A percentile compares a stretch with the other conserved stretches of the same genome.
These are phyloP conservation scores for Hygrophila difformis DNA, from an alignment of 257 asterid genomes.

Conservation along the genomic window DNA sequence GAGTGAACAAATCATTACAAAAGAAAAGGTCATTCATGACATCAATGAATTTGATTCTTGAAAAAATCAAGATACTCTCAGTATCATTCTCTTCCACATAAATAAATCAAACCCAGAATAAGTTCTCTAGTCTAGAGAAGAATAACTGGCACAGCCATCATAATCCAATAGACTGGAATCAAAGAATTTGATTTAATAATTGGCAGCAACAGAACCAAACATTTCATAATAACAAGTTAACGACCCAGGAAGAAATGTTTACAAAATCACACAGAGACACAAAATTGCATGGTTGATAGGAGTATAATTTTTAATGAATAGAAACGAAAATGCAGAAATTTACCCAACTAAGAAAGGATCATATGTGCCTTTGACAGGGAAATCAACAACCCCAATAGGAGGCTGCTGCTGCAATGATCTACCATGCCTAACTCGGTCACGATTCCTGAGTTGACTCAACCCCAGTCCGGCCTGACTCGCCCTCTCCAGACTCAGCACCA, in stretches of 20 bases:
- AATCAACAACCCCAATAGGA: conserved; percentile 59
- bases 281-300: too few relatives aligned
- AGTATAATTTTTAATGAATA: too few relatives aligned
- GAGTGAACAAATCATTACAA: neutral
- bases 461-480: conserved; percentile 58
- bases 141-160: neutral
- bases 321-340: neutral
- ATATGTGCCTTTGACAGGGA: conserved; percentile 75
- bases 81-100: neutral
- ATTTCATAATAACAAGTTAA: neutral
- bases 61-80: conserved; percentile 5
- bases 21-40: neutral
- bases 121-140: neutral
- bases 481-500: conserved; percentile 57
- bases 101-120: neutral
- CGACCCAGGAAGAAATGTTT: conserved; percentile 4
- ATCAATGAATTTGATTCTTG: conserved; percentile 10
- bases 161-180: neutral
- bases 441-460: conserved; percentile 63
- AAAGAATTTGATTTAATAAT: conserved; percentile 10
- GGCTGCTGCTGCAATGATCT: conserved; percentile 66
- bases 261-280: neutral
- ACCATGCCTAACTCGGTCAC: conserved; percentile 69
- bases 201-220: conserved; percentile 4
- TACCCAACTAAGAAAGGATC: conserved; percentile 96